A percentile compares a stretch with the other conserved stretches of the same genome.
phyloP scores from a whole-genome alignment of 2,329 filamentous ascomycete species.

The Hypomyces perniciosus region DNA sequence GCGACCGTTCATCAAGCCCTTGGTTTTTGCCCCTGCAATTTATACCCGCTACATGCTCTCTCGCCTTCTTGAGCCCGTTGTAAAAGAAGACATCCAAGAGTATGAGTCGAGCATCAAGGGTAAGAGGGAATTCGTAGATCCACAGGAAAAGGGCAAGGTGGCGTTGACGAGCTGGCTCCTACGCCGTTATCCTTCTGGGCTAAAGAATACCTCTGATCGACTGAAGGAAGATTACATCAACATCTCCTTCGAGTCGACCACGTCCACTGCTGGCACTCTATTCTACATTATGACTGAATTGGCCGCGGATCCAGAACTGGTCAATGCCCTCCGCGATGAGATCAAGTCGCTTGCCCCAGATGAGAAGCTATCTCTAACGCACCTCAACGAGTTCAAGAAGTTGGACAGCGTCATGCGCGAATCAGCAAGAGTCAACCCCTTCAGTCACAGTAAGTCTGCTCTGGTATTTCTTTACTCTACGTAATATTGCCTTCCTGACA shows the following conservation, averaged over 20 bases:
- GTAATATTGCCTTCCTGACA: not conserved
- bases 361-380: constrained; percentile 14
- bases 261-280: constrained; percentile 6
- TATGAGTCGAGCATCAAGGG: not conserved
- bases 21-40: not conserved
- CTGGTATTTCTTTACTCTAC: not conserved
- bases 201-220: not conserved
- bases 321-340: constrained; percentile 40
- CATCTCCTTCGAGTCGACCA: constrained; percentile 11
- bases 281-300: constrained; percentile 35
- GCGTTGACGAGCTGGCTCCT: not conserved
- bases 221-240: constrained; percentile 10
- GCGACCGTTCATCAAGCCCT: not conserved
- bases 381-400: constrained; percentile 18
- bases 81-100: not conserved
- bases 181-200: not conserved
- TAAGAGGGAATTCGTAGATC: not conserved
- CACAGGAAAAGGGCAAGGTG: not conserved
- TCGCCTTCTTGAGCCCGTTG: not conserved
- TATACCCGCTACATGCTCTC: not conserved
- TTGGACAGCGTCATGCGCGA: constrained; percentile 23
- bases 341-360: constrained; percentile 29
- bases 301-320: constrained; percentile 36
- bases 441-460: not conserved
- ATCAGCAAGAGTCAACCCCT: not conserved